Evolutionary conservation across 768 basidiomycete species (phyloP).

Genomic region (Suillus americanus): DNA sequence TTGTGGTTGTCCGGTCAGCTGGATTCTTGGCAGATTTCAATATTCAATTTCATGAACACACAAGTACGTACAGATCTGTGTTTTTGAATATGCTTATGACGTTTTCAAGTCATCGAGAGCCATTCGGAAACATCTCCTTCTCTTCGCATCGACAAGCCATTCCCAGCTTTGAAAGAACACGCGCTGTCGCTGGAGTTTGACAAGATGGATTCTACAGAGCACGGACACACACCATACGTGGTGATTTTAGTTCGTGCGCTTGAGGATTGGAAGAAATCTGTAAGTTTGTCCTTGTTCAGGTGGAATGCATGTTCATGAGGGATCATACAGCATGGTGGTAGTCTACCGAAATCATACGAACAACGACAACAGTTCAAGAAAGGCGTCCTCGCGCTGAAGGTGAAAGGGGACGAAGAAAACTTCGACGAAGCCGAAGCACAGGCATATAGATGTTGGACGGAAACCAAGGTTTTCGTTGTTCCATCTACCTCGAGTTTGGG

Average conservation of each 20-base stretch:
- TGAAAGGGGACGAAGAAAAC: conserved; percentile 91
- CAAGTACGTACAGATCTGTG: conserved; percentile 49
- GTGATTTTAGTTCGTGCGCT: conserved; percentile 82
- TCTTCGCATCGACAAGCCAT: conserved; percentile 86
- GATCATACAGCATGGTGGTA: conserved; percentile 59
- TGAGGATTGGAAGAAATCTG: conserved; percentile 79
- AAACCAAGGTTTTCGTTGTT: conserved; percentile 38
- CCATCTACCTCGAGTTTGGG: conserved; percentile 7
- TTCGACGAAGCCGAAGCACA: conserved; percentile 93
- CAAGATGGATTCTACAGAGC: conserved; percentile 84
- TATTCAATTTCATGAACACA: conserved; percentile 87
- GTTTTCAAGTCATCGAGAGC: conserved; percentile 73
- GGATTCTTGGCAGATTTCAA: conserved; percentile 91
- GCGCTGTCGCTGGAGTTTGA: conserved; percentile 70
- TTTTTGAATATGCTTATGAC: neutral
- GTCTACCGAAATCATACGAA: conserved; percentile 46
- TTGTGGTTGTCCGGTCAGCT: conserved; percentile 79
- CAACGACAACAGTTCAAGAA: conserved; percentile 83
- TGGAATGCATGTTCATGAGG: neutral
- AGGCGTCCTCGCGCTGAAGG: conserved; percentile 56
- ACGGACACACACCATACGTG: conserved; percentile 89
- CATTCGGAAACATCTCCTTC: conserved; percentile 76
- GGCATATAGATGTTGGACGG: conserved; percentile 78
- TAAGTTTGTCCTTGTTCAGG: conserved; percentile 34
- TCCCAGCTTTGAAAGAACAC: conserved; percentile 77